Percentiles rank a stretch among this genome's conserved stretches.
phyloP scores from a whole-genome alignment of 2,329 filamentous ascomycete species.

The Arthrobotrys sphaeroides region DNA sequence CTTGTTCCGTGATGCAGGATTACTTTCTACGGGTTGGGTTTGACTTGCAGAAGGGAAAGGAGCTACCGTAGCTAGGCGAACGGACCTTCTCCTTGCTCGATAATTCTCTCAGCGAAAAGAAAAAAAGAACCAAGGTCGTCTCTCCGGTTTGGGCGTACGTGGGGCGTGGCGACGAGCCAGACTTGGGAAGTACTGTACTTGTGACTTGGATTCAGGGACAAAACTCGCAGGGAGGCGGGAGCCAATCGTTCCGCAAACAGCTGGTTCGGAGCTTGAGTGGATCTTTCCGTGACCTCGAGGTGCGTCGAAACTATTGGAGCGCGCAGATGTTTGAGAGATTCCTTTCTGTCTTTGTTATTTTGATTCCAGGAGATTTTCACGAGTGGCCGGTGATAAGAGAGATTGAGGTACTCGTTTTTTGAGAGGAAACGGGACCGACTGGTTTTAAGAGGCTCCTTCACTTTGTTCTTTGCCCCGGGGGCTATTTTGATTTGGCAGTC shows the following conservation, averaged over 20 bases:
- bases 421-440: constrained; percentile 13
- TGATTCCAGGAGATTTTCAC: constrained; percentile 22
- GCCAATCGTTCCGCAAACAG: constrained; percentile 54
- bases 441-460: constrained; percentile 41
- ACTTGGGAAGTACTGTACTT: constrained; percentile 31
- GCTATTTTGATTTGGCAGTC: constrained; percentile 3
- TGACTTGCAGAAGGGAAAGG: constrained; percentile 31
- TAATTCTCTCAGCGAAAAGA: constrained; percentile 35
- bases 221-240: constrained; percentile 50
- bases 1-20: constrained; percentile 45
- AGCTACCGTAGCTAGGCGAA: constrained; percentile 45
- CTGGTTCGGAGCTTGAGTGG: constrained; percentile 46
- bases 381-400: constrained; percentile 25
- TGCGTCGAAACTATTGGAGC: constrained; percentile 46
- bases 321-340: neutral
- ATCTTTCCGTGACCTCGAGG: constrained; percentile 20
- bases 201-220: constrained; percentile 51
- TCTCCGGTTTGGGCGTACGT: constrained; percentile 37
- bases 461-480: constrained; percentile 1
- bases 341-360: no score
- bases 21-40: constrained; percentile 11
- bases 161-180: constrained; percentile 38
- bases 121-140: constrained; percentile 2
- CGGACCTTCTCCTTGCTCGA: constrained; percentile 40
- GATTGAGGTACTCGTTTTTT: constrained; percentile 26